phyloP scores from a whole-genome alignment of 768 basidiomycete genomes.

The Chiua virens region DNA sequence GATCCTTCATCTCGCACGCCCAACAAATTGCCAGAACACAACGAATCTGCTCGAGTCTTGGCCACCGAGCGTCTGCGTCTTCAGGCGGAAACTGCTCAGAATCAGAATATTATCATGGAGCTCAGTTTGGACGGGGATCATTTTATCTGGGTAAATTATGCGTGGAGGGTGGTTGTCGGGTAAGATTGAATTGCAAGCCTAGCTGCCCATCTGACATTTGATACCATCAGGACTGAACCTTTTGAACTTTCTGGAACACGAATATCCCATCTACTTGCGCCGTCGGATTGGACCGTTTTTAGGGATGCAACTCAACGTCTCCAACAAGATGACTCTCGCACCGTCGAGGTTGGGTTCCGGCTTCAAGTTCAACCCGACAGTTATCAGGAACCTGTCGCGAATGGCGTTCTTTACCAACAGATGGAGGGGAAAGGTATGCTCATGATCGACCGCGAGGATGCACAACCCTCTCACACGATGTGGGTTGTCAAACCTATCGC shows the following conservation, averaged over 20 bases:
- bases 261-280: constrained; percentile 78
- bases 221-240: constrained; percentile 67
- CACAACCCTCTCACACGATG: constrained; percentile 92
- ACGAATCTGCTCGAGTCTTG: constrained; percentile 78
- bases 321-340: constrained; percentile 89
- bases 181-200: constrained; percentile 38
- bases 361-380: constrained; percentile 68
- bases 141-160: constrained; percentile 94
- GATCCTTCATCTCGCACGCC: constrained; percentile 36
- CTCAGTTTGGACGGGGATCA: constrained; percentile 92
- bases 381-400: constrained; percentile 54
- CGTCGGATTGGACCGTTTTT: constrained; percentile 81
- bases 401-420: constrained; percentile 62
- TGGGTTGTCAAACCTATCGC: constrained; percentile 91
- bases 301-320: constrained; percentile 82
- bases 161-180: constrained; percentile 92
- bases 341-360: constrained; percentile 88
- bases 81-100: constrained; percentile 93
- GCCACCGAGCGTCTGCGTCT: constrained; percentile 85
- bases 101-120: constrained; percentile 95
- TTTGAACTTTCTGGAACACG: constrained; percentile 75
- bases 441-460: constrained; percentile 90
- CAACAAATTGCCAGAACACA: constrained; percentile 55
- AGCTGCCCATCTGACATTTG: constrained; percentile 11
- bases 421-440: constrained; percentile 99